Evolutionary conservation across 2,329 filamentous ascomycete species (phyloP).

Genomic region (Incumbomyces delicatus): DNA sequence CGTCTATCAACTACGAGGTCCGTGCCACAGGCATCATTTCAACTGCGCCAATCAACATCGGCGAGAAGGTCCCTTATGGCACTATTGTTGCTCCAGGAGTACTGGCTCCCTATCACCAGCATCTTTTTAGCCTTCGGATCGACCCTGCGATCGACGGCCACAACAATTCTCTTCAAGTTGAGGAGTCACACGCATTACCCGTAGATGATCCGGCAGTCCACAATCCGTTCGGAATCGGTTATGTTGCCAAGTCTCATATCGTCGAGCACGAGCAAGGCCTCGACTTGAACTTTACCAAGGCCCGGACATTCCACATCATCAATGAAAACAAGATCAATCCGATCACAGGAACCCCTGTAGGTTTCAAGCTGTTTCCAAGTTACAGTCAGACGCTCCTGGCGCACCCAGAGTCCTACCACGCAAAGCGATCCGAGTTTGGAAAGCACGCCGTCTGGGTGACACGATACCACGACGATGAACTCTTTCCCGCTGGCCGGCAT

Average conservation of each 20-base stretch:
- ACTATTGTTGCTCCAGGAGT: slow-evolving; percentile 34
- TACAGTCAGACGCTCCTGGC: slow-evolving; percentile 50
- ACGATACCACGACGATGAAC: slow-evolving; percentile 41
- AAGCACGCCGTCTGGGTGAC: slow-evolving; percentile 49
- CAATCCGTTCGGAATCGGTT: slow-evolving; percentile 46
- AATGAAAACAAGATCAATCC: slow-evolving; percentile 44
- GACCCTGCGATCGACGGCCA: slow-evolving; percentile 34
- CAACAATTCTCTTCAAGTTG: slow-evolving; percentile 34
- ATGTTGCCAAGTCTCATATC: slow-evolving; percentile 38
- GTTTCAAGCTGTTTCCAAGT: slow-evolving; percentile 47
- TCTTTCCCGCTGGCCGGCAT: slow-evolving; percentile 46
- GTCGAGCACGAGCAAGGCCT: slow-evolving; percentile 38
- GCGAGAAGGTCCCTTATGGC: slow-evolving; percentile 28
- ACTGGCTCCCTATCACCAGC: slow-evolving; percentile 36
- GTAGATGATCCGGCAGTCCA: slow-evolving; percentile 33
- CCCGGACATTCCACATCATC: slow-evolving; percentile 49
- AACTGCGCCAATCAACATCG: slow-evolving; percentile 29
- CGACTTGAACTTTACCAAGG: slow-evolving; percentile 37
- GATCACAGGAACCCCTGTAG: slow-evolving; percentile 43
- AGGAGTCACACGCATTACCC: slow-evolving; percentile 52
- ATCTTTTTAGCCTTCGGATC: slow-evolving; percentile 36
- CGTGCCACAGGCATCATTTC: slow-evolving; percentile 39
- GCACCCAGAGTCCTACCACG: slow-evolving; percentile 42
- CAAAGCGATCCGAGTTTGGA: slow-evolving; percentile 44
- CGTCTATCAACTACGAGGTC: slow-evolving; percentile 32